Evolutionary conservation across 495 filamentous ascomycete species (phyloP).

Genomic region (Penicilliopsis zonata): DNA sequence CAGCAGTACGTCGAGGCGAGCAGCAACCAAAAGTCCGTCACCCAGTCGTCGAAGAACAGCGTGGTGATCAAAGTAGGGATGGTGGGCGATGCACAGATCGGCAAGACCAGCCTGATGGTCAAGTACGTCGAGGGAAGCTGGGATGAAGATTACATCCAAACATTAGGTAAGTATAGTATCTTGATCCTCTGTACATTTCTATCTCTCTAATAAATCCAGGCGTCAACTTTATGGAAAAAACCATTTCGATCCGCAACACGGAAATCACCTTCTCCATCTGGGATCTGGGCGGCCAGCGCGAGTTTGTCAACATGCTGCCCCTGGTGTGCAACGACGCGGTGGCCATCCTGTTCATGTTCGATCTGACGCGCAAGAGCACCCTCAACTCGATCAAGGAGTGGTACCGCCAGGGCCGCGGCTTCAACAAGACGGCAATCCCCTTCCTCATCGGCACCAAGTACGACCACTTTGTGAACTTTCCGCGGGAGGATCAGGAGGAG

Average conservation of each 20-base stretch:
- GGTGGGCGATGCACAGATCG: conserved; percentile 98
- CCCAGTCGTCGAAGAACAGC: conserved; percentile 53
- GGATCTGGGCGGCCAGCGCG: conserved; percentile 94
- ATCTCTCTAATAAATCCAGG: conserved; percentile 36
- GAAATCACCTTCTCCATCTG: conserved; percentile 99
- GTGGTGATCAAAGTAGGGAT: conserved; percentile 99
- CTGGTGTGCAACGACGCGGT: conserved; percentile 98
- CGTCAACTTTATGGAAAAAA: conserved; percentile 99
- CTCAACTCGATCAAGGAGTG: conserved; percentile 99
- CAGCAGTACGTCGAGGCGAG: conserved; percentile 32
- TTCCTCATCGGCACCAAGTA: conserved; percentile 97
- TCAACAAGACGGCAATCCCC: conserved; percentile 98
- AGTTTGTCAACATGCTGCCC: conserved; percentile 99
- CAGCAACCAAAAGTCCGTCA: conserved; percentile 24
- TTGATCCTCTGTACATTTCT: not conserved
- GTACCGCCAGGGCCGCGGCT: conserved; percentile 95
- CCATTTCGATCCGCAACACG: conserved; percentile 97
- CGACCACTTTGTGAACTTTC: conserved; percentile 98
- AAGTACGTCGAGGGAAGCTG: conserved; percentile 99
- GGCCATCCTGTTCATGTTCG: conserved; percentile 98
- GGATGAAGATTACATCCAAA: conserved; percentile 99
- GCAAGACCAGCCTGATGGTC: conserved; percentile 98
- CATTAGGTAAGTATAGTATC: conserved; percentile 50
- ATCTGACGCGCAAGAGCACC: conserved; percentile 93
- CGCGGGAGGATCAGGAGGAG: conserved; percentile 93